Evolutionary conservation across 805 yeast genomes (phyloP), one percentile per base, ranked within the genome.

Genomic region (Spencermartinsiella europaea): DNA sequence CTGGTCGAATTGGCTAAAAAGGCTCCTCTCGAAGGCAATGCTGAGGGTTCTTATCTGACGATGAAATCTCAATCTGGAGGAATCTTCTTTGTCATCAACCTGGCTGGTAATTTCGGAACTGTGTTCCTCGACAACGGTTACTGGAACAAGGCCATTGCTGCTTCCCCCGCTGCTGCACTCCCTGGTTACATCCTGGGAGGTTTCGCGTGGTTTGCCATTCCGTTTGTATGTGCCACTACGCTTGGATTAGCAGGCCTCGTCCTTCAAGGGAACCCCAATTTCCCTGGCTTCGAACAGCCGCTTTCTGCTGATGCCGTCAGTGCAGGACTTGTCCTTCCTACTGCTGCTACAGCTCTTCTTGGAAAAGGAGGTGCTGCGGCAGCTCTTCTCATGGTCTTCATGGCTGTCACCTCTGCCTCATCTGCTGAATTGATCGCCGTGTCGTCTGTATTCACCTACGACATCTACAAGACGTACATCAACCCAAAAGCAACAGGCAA

Each of bases 371-470:
- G 96, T 51, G 95, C 95, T 3, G 90, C 79, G 40, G 90, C 90
- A 31, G 76, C 89, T 7, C 73, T 89, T 52, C 64, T 89, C 28
- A 68, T 89, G 72, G 77, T 88, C 8, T 89, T 89, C 66, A 85
- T 87, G 90, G 95, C 96, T 21, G 91, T 85, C 37, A 89, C 96
- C 0, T 84, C 95, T 40, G 95, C 96, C 21, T 79, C 86, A 76
- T 85, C 95, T 27, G 91, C 96, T 34, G 96, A 89, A 66, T 76
- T 89, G 59, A 85, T 89, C 61, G 84, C 96, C 2, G 90, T 86
- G 16, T 84, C 95, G 2, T 83, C 95, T 1, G 79, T 89, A 50
- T 77, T 80, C 71, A 85, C 95, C 38, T 89, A 86, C 57, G 96
- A 89, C 67, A 73, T 89, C 51, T 89, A 83, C 77, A 79, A 86